phyloP scores from a whole-genome alignment of 345 rosid genomes.

The Eucalyptus decipiens region DNA sequence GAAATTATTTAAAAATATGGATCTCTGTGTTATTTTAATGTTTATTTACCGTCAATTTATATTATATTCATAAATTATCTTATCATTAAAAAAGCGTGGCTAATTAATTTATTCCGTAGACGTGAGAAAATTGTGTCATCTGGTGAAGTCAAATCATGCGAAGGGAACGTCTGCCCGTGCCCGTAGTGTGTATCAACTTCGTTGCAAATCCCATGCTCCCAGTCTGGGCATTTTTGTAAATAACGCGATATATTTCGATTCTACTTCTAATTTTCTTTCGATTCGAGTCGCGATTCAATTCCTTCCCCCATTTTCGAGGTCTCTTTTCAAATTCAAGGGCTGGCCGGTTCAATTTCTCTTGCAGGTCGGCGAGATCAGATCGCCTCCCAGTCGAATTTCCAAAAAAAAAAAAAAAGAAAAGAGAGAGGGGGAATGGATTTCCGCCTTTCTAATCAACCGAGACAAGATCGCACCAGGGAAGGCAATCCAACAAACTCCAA shows the following conservation, averaged over 20 bases:
- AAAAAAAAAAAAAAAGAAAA: accelerated
- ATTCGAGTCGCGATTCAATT: not conserved
- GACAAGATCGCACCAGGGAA: not conserved
- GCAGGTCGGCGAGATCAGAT: not conserved
- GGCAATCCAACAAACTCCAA: not conserved
- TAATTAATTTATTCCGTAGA: not conserved
- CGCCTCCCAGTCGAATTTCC: not conserved
- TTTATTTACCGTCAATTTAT: not conserved
- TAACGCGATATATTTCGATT: not conserved
- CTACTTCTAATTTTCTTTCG: not conserved
- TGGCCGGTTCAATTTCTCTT: not conserved
- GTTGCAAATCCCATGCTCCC: not conserved
- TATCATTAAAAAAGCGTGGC: not conserved
- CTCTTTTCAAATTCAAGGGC: not conserved
- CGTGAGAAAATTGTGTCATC: not conserved
- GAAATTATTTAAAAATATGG: not conserved
- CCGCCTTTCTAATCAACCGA: not conserved
- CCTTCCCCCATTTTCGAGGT: not conserved
- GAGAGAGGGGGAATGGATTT: not conserved
- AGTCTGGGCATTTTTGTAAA: not conserved
- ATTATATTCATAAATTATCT: not conserved
- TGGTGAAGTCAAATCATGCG: not conserved
- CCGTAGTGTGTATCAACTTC: not conserved
- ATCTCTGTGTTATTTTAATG: not conserved
- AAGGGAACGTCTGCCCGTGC: not conserved